Percentiles rank a stretch among this genome's conserved stretches.
These are phyloP conservation scores for Pseudogymnoascus sp. DNA, from an alignment of 2,329 filamentous ascomycete genomes.

Conservation along the genomic window DNA sequence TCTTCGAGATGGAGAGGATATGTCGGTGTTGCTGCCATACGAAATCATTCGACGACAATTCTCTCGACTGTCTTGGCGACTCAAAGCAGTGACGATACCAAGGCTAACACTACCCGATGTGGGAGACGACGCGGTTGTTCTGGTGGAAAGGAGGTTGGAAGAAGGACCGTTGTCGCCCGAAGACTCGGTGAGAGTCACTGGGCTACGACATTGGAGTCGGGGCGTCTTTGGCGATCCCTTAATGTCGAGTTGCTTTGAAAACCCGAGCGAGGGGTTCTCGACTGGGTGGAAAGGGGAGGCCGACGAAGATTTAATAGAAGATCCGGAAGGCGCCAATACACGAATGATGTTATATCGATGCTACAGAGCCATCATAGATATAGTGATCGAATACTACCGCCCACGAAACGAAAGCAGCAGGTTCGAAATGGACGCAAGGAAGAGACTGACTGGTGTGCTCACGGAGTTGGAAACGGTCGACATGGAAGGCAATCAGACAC, in stretches of 20 bases:
- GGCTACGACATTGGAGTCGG: slow-evolving; percentile 51
- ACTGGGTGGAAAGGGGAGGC: slow-evolving; percentile 33
- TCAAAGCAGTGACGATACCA: slow-evolving; percentile 46
- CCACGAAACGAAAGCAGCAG: slow-evolving; percentile 40
- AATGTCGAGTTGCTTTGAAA: slow-evolving; percentile 42
- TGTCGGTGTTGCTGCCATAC: slow-evolving; percentile 51
- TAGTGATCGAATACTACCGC: slow-evolving; percentile 50
- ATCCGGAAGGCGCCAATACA: slow-evolving; percentile 35
- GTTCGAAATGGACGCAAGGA: slow-evolving; percentile 45
- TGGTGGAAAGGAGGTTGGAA: slow-evolving; percentile 31
- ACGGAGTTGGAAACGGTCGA: slow-evolving; percentile 35
- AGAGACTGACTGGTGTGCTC: slow-evolving; percentile 41
- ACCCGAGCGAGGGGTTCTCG: slow-evolving; percentile 38
- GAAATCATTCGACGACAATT: slow-evolving; percentile 46
- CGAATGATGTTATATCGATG: slow-evolving; percentile 50
- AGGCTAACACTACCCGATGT: slow-evolving; percentile 48
- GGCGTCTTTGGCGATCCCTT: slow-evolving; percentile 54
- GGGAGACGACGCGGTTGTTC: slow-evolving; percentile 41
- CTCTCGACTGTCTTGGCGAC: slow-evolving; percentile 37
- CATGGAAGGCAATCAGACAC: slow-evolving; percentile 13
- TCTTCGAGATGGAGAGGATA: slow-evolving; percentile 52
- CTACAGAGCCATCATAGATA: slow-evolving; percentile 45
- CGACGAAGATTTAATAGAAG: slow-evolving; percentile 34
- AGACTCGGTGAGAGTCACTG: slow-evolving; percentile 35
- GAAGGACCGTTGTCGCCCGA: slow-evolving; percentile 11